Evolutionary conservation across 768 basidiomycete species (phyloP).

Genomic region (Lactarius evosmus): DNA sequence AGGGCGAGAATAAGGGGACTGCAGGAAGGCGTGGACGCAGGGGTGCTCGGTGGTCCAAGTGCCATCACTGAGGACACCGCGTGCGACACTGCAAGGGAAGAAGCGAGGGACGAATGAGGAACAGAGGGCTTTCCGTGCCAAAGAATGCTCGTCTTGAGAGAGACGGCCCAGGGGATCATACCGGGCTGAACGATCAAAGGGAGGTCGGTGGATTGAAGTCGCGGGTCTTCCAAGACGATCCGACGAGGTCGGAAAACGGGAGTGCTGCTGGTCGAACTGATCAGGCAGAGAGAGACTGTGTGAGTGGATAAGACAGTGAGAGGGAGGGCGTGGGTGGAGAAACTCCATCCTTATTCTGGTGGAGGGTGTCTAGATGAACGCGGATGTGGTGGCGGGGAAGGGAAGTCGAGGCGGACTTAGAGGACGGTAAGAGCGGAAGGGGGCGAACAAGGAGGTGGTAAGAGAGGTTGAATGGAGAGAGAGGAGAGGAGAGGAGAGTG

Average conservation of each 20-base stretch:
- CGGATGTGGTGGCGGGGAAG: conserved; percentile 20
- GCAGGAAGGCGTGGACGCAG: conserved; percentile 21
- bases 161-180: conserved; percentile 28
- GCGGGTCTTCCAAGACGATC: conserved; percentile 18
- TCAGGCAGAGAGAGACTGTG: background rate
- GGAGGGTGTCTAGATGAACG: conserved; percentile 18
- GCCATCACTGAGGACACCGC: conserved; percentile 28
- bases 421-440: conserved; percentile 12
- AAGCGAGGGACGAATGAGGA: conserved; percentile 12
- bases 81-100: conserved; percentile 15
- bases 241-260: conserved; percentile 18
- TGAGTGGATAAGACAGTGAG: conserved; percentile 1
- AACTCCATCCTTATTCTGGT: conserved; percentile 16
- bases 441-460: background rate
- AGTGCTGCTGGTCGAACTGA: conserved; percentile 1
- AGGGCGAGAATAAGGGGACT: conserved; percentile 21
- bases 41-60: conserved; percentile 26
- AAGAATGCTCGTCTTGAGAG: conserved; percentile 5
- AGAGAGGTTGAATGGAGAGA: background rate
- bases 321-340: conserved; percentile 6
- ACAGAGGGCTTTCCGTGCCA: conserved; percentile 13
- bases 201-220: background rate
- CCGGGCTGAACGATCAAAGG: conserved; percentile 5
- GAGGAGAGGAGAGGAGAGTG: conserved; percentile 1
- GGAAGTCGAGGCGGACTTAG: conserved; percentile 22